A percentile compares a stretch with the other conserved stretches of the same genome.
These are phyloP conservation scores for Colletotrichum sp. DNA, from an alignment of 2,329 filamentous ascomycete genomes.

Conservation along the genomic window DNA sequence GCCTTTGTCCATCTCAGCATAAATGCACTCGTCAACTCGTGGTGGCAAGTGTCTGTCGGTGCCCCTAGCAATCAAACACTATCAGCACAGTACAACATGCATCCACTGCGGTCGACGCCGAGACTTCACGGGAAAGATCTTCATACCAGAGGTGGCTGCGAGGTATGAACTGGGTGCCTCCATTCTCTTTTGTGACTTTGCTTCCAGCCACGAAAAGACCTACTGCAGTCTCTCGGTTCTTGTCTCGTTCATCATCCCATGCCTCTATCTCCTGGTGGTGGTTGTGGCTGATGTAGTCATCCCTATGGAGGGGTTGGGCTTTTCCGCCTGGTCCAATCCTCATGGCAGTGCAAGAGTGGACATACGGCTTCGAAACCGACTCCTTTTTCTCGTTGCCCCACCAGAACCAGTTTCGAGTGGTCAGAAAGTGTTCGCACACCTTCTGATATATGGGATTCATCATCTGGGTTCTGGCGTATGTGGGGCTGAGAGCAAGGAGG, in stretches of 20 bases:
- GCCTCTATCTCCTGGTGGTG: constrained; percentile 20
- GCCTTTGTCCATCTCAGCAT: constrained; percentile 26
- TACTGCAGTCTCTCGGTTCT: constrained; percentile 26
- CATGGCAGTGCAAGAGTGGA: constrained; percentile 6
- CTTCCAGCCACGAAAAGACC: constrained; percentile 32
- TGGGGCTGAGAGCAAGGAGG: constrained; percentile 6
- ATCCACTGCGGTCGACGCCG: not conserved
- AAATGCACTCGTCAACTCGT: constrained; percentile 7
- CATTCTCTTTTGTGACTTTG: constrained; percentile 31
- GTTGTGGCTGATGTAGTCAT: constrained; percentile 30
- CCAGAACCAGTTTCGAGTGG: constrained; percentile 9
- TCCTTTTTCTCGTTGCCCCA: constrained; percentile 9
- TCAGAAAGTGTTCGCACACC: constrained; percentile 8
- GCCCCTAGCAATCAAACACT: not conserved
- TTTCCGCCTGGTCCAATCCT: constrained; percentile 26
- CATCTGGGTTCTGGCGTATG: constrained; percentile 9
- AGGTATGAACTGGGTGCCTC: constrained; percentile 33
- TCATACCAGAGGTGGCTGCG: constrained; percentile 28
- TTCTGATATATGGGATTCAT: constrained; percentile 12
- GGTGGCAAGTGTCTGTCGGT: not conserved
- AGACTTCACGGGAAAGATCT: not conserved
- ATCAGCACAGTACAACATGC: not conserved
- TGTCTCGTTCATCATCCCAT: constrained; percentile 12
- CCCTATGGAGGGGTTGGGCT: constrained; percentile 32
- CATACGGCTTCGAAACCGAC: constrained; percentile 10